phyloP scores from a whole-genome alignment of 2,329 filamentous ascomycete genomes.

The Paecilomyces formosus region DNA sequence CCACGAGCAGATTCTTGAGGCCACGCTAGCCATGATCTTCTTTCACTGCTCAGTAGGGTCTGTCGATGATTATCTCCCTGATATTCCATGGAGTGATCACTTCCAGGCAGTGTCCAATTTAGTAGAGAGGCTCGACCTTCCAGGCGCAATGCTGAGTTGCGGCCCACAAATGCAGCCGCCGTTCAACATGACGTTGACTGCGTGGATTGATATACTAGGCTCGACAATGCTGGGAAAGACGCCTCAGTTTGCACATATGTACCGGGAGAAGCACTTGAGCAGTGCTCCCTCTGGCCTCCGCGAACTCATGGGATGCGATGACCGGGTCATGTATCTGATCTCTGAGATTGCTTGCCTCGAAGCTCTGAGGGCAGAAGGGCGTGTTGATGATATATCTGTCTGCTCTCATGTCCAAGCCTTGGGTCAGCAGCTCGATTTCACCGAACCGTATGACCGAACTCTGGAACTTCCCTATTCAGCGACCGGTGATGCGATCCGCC shows the following conservation, averaged over 20 bases:
- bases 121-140: slow-evolving; percentile 76
- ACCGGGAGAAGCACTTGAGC: slow-evolving; percentile 80
- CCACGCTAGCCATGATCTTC: slow-evolving; percentile 89
- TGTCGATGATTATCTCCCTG: slow-evolving; percentile 73
- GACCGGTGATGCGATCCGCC: slow-evolving; percentile 64
- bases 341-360: slow-evolving; percentile 96
- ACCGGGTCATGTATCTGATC: slow-evolving; percentile 95
- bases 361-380: slow-evolving; percentile 71
- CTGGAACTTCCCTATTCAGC: slow-evolving; percentile 50
- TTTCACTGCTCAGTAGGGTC: slow-evolving; percentile 90
- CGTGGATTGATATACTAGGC: slow-evolving; percentile 96
- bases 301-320: slow-evolving; percentile 95
- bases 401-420: slow-evolving; percentile 87
- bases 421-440: slow-evolving; percentile 75
- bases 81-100: slow-evolving; percentile 96
- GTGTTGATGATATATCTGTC: slow-evolving; percentile 71
- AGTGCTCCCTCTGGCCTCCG: slow-evolving; percentile 64
- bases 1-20: slow-evolving; percentile 83
- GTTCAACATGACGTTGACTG: slow-evolving; percentile 84
- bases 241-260: slow-evolving; percentile 87
- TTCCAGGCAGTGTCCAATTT: slow-evolving; percentile 85
- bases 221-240: slow-evolving; percentile 83
- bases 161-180: slow-evolving; percentile 60
- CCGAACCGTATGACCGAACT: slow-evolving; percentile 59
- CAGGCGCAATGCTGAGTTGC: slow-evolving; percentile 55